Evolutionary conservation across 129 eudicot species (phyloP).

Genomic region (Pulicaria dysenterica): DNA sequence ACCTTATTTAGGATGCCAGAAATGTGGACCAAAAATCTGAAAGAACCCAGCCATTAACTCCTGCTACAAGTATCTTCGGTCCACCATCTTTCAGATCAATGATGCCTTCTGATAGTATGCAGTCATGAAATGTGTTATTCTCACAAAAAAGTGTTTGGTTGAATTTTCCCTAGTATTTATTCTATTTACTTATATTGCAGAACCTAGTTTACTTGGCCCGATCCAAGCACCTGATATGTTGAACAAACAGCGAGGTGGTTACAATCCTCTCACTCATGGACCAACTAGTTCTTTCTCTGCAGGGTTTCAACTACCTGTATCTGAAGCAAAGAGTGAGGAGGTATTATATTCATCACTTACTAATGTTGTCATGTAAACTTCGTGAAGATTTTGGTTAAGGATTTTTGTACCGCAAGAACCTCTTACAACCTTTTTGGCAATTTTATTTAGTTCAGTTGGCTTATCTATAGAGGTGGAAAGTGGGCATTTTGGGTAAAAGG

Average conservation of each 20-base stretch:
- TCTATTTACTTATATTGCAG: constrained; percentile 35
- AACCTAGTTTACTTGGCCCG: constrained; percentile 75
- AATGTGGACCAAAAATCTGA: constrained; percentile 55
- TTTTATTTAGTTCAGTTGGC: not conserved
- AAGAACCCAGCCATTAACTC: constrained; percentile 45
- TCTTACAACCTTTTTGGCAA: not conserved
- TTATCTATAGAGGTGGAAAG: no score
- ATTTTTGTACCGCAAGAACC: not conserved
- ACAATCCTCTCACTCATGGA: constrained; percentile 38
- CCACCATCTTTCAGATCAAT: constrained; percentile 48
- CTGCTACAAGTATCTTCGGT: constrained; percentile 46
- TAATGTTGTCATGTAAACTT: not conserved
- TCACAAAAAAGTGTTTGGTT: not conserved
- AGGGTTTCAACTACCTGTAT: constrained; percentile 40
- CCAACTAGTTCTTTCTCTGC: constrained; percentile 41
- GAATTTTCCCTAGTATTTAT: not conserved
- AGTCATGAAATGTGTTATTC: constrained; percentile 3
- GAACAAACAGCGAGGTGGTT: constrained; percentile 48
- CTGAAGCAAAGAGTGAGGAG: constrained; percentile 58
- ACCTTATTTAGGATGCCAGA: constrained; percentile 56
- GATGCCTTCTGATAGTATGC: constrained; percentile 69
- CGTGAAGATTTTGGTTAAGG: not conserved
- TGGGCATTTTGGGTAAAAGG: not conserved
- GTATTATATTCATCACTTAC: constrained; percentile 30
- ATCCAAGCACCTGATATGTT: constrained; percentile 54